Evolutionary conservation across 2,329 filamentous ascomycete genomes (phyloP).

Genomic region (Calonectria hawksworthii): DNA sequence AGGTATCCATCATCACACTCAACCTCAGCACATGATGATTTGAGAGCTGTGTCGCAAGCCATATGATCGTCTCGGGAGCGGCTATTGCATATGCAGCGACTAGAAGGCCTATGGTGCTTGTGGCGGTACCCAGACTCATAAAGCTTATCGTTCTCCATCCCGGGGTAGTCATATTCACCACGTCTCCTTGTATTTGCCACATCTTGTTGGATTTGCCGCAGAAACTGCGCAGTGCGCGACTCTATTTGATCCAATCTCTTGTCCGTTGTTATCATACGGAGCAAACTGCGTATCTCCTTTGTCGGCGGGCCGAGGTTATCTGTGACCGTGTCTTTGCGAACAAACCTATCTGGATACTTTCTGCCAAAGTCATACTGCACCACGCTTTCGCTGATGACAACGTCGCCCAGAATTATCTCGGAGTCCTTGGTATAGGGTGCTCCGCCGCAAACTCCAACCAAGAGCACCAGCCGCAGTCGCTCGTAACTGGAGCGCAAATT

Average conservation of each 20-base stretch:
- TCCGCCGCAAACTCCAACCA: slow-evolving; percentile 58
- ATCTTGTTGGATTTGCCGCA: not conserved
- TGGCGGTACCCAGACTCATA: slow-evolving; percentile 50
- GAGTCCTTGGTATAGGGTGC: slow-evolving; percentile 40
- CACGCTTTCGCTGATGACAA: slow-evolving; percentile 47
- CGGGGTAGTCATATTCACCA: slow-evolving; percentile 45
- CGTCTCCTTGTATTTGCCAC: not conserved
- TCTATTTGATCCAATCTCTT: not conserved
- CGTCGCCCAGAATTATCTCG: slow-evolving; percentile 49
- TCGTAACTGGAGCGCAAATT: slow-evolving; percentile 51
- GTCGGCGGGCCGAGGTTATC: slow-evolving; percentile 40
- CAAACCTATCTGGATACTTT: slow-evolving; percentile 41
- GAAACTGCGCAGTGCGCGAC: not conserved
- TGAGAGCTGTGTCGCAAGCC: not conserved
- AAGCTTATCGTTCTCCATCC: slow-evolving; percentile 45
- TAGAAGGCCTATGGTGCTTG: slow-evolving; percentile 42
- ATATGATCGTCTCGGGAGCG: not conserved
- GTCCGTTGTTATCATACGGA: slow-evolving; percentile 41
- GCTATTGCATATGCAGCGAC: not conserved
- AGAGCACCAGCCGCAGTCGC: slow-evolving; percentile 48
- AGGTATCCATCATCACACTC: not conserved
- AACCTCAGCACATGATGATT: not conserved
- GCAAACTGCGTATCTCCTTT: slow-evolving; percentile 45
- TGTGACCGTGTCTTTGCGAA: slow-evolving; percentile 41
- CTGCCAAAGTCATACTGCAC: slow-evolving; percentile 49